Base-by-base conservation (phyloP, 495 filamentous ascomycete genomes). In the Aspergillus haitiensis region DNA sequence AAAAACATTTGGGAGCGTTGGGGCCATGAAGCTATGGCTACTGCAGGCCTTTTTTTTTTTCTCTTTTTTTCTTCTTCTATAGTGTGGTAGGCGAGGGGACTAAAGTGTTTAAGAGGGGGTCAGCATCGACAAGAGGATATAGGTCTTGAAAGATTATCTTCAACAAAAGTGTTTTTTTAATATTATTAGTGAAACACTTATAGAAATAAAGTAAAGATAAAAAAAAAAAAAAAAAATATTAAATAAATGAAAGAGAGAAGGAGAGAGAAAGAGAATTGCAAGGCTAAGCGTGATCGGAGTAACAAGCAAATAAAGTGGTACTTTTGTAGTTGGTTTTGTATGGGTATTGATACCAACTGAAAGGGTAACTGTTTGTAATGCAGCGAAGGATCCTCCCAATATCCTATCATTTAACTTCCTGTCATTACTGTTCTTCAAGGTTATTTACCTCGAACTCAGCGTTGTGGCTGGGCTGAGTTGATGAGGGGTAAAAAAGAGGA, bases 391-490 rank as follows among this genome's bases (percentile, higher is more conserved):
- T 9, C 13, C 16, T 15, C 18, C 3, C 3, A 3, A 27, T 27
- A 27, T 27, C 21, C 21, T 27, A 27, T 27, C 21, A 27, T 27
- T n/a, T n/a, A n/a, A n/a, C n/a, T n/a, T n/a, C n/a, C n/a, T n/a
- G n/a, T n/a, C n/a, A n/a, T n/a, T n/a, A n/a, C n/a, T n/a, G n/a
- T n/a, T 27, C 21, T 27, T 27, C 21, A 3, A 1, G 21, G 3
- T 27, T 27, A 27, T 27, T 27, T n/a, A n/a, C n/a, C n/a, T 27
- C 21, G 21, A 27, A 3, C 21, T 27, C 1, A 27, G 21, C 21
- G 21, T 27, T 39, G 47, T 50, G 47, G 47, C 47, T 50, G 47
- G 47, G 21, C 47, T 50, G 47, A 31, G 12, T 27, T 27, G 21
- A 27, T 1, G 21, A 27, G 21, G 21, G 21, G 21, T 27, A 27